These are phyloP conservation scores for Prototheca stagnorum DNA, from an alignment of 163 green algal species.

Conservation along the genomic window DNA sequence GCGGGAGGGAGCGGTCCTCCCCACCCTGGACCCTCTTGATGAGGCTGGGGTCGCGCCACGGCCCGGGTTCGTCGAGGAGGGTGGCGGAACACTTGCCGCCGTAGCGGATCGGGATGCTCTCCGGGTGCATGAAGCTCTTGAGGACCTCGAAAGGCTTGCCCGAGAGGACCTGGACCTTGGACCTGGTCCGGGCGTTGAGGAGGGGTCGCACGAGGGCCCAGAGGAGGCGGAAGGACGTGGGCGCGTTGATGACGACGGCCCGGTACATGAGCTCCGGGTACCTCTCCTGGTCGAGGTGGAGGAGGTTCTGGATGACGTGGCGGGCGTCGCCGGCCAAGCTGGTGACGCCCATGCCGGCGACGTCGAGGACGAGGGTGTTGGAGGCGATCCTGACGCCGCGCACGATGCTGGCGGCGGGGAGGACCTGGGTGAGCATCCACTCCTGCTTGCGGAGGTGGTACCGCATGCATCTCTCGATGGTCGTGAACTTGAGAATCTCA, in stretches of 20 bases:
- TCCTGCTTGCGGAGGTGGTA: conserved; percentile 61
- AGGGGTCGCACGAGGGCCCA: conserved; percentile 60
- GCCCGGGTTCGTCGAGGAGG: neutral
- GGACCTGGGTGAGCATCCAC: conserved; percentile 52
- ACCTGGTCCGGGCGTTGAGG: conserved; percentile 59
- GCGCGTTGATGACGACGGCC: conserved; percentile 78
- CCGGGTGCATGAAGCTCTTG: neutral
- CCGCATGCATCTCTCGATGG: conserved; percentile 62
- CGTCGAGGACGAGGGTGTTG: conserved; percentile 69
- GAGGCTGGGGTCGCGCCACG: neutral
- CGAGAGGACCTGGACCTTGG: conserved; percentile 44
- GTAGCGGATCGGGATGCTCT: neutral
- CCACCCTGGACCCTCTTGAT: neutral
- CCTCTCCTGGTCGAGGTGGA: conserved; percentile 58
- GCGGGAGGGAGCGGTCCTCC: too few relatives aligned
- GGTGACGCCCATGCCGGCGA: conserved; percentile 60
- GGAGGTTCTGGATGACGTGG: conserved; percentile 55
- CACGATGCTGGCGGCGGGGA: conserved; percentile 48
- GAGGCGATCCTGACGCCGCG: conserved; percentile 47
- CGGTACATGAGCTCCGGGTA: conserved; percentile 79
- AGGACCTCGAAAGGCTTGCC: neutral
- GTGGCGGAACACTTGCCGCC: neutral
- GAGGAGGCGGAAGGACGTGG: conserved; percentile 51
- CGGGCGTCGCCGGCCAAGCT: conserved; percentile 57
- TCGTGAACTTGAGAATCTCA: conserved; percentile 61